phyloP scores from a whole-genome alignment of 2,329 filamentous ascomycete genomes.

The Alternaria ventricosa region DNA sequence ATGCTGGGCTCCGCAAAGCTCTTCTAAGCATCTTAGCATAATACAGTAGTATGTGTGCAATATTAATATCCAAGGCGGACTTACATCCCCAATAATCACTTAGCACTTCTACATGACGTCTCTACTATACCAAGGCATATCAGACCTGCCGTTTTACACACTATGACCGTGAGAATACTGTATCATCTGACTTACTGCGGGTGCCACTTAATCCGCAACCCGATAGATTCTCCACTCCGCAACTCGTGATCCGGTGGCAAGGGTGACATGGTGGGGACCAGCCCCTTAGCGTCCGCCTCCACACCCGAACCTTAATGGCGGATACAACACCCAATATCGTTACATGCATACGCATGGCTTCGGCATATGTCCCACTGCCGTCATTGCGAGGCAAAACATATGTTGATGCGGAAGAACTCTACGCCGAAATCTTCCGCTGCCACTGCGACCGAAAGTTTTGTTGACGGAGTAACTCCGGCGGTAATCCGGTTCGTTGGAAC shows the following conservation, averaged over 20 bases:
- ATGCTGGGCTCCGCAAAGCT: slow-evolving; percentile 3
- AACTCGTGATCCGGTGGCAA: background rate
- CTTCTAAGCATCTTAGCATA: background rate
- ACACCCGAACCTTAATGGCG: background rate
- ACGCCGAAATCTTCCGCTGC: background rate
- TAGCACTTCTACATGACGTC: background rate
- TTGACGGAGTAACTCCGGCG: background rate
- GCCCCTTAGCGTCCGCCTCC: background rate
- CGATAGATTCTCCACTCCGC: background rate
- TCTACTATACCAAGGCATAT: background rate
- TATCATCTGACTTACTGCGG: background rate
- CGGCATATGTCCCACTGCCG: background rate
- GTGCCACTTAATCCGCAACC: background rate
- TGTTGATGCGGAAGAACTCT: slow-evolving; percentile 10
- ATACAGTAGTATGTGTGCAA: background rate
- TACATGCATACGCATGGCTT: background rate
- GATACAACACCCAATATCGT: background rate
- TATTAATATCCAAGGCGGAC: background rate
- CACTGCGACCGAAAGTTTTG: background rate
- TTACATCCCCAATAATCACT: background rate
- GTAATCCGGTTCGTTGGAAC: background rate
- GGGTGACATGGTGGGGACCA: background rate
- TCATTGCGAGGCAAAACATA: background rate
- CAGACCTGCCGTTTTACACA: background rate
- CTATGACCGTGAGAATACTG: background rate